phyloP scores from a whole-genome alignment of 208 protist genomes.

The Leishmania tropica region DNA sequence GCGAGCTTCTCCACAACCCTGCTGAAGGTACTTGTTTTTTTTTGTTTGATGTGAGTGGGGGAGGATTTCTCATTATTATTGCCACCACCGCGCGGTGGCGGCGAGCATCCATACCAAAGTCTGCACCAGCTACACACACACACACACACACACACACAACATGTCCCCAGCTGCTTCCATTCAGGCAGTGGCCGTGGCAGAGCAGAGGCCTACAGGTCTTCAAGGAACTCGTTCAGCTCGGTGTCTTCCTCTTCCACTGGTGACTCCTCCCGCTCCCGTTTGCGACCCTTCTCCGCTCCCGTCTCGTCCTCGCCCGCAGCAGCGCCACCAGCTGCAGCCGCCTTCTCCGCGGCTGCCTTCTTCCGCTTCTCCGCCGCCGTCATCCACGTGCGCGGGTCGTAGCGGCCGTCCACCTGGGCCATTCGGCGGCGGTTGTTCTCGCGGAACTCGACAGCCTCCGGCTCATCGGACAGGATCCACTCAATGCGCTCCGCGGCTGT shows the following conservation, averaged over 20 bases:
- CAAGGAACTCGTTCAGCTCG: constrained; percentile 79
- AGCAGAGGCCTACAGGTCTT: constrained; percentile 50
- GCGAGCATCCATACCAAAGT: not conserved
- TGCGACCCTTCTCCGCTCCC: constrained; percentile 32
- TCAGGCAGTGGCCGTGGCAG: not conserved
- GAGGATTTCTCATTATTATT: not conserved
- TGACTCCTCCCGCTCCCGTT: constrained; percentile 48
- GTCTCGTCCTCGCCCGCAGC: constrained; percentile 17
- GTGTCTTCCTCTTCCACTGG: constrained; percentile 48
- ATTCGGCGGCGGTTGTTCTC: constrained; percentile 90
- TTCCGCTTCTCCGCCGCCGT: constrained; percentile 45
- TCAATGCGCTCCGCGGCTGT: constrained; percentile 88
- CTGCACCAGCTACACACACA: not conserved
- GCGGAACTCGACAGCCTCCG: constrained; percentile 86
- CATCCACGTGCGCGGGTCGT: constrained; percentile 90
- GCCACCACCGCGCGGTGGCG: not conserved
- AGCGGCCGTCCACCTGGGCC: constrained; percentile 91
- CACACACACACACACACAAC: not conserved
- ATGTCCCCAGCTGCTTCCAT: not conserved
- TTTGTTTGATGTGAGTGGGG: not conserved
- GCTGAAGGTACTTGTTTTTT: not conserved
- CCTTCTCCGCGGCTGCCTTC: constrained; percentile 32
- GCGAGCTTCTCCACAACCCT: not conserved
- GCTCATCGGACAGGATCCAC: constrained; percentile 92
- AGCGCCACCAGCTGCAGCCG: constrained; percentile 11